Conservation (phyloP, 139 green algal species). For the Zygnema circumcarinatum region DNA sequence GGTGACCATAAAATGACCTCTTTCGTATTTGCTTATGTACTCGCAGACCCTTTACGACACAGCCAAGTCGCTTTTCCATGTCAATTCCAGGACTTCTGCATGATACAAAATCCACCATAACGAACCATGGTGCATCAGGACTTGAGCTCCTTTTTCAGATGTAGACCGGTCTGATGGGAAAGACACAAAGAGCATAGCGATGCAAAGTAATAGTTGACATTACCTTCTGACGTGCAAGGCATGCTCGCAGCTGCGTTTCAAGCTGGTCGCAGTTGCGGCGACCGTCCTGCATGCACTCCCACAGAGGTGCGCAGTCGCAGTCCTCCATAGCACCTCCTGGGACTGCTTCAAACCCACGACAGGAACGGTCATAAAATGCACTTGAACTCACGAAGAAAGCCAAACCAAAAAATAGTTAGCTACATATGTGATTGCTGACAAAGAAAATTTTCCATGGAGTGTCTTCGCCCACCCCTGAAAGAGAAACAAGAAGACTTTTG, state of each 20-base stretch:
- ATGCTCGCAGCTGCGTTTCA: neutral
- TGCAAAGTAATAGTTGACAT: too few relatives aligned
- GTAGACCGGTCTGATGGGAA: too few relatives aligned
- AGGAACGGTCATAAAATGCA: neutral
- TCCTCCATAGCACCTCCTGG: neutral
- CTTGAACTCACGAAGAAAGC: neutral
- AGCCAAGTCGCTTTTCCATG: too few relatives aligned
- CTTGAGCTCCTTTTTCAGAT: too few relatives aligned
- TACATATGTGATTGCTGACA: neutral
- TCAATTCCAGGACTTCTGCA: too few relatives aligned
- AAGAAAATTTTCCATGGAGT: neutral
- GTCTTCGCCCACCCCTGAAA: neutral
- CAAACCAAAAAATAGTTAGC: neutral
- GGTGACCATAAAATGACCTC: too few relatives aligned
- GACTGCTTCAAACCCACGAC: neutral
- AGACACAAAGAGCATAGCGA: too few relatives aligned
- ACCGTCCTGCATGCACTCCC: slow-evolving; percentile 15
- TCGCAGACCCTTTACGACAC: too few relatives aligned
- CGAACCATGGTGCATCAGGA: too few relatives aligned
- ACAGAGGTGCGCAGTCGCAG: slow-evolving; percentile 14
- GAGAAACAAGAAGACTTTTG: neutral
- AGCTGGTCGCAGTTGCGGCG: neutral
- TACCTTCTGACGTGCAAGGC: neutral
- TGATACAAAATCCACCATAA: too few relatives aligned
- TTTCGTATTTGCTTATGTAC: too few relatives aligned